Evolutionary conservation across 2,329 filamentous ascomycete species (phyloP).

Genomic region (Drechslerella dactyloides): DNA sequence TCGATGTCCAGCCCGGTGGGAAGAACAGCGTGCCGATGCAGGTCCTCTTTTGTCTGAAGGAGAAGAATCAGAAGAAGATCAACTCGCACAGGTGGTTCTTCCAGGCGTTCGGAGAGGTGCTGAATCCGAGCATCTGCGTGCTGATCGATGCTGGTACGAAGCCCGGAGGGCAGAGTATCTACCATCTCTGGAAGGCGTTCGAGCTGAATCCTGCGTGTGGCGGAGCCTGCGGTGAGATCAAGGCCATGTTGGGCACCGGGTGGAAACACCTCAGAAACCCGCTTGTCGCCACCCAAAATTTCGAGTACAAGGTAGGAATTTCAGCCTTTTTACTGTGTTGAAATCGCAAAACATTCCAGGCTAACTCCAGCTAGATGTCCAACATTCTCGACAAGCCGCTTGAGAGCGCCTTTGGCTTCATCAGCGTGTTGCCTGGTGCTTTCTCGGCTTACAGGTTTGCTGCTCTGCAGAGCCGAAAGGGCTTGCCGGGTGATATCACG

Average conservation of each 20-base stretch:
- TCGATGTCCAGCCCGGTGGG: slow-evolving; percentile 80
- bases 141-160: slow-evolving; percentile 95
- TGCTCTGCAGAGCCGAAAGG: slow-evolving; percentile 76
- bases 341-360: background rate
- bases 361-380: slow-evolving; percentile 69
- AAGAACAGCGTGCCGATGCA: slow-evolving; percentile 75
- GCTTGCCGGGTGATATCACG: slow-evolving; percentile 72
- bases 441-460: slow-evolving; percentile 98
- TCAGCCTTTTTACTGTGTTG: background rate
- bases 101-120: slow-evolving; percentile 87
- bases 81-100: slow-evolving; percentile 99
- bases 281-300: slow-evolving; percentile 94
- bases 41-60: slow-evolving; percentile 96
- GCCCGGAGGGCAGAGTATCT: slow-evolving; percentile 91
- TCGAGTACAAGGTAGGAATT: slow-evolving; percentile 79
- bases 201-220: slow-evolving; percentile 97
- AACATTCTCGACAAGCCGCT: slow-evolving; percentile 98
- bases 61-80: slow-evolving; percentile 99
- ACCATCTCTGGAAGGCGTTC: slow-evolving; percentile 98
- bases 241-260: slow-evolving; percentile 86
- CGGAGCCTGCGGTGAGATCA: slow-evolving; percentile 97
- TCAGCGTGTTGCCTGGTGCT: slow-evolving; percentile 92
- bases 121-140: slow-evolving; percentile 96
- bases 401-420: slow-evolving; percentile 97
- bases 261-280: slow-evolving; percentile 92